Evolutionary conservation across 345 rosid genomes (phyloP), one percentile per base, ranked within the genome.

Genomic region (Dipteronia sinensis): DNA sequence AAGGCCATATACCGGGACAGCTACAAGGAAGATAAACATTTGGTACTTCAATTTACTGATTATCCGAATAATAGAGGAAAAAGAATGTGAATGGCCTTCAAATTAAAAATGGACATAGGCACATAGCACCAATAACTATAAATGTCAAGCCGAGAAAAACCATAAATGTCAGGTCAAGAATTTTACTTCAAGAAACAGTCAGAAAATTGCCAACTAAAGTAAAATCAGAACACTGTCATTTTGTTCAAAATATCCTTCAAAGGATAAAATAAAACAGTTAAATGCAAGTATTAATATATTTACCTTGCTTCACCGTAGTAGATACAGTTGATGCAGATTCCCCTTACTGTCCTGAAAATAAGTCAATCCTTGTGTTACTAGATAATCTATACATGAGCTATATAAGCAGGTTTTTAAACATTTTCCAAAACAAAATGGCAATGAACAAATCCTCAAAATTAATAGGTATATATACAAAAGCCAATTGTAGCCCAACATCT

Each of bases 301-400:
- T 89, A 95, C 99, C 98, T 91, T 84, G 96, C 87, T 89, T 92
- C 70, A 95, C 92, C 74, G 70, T 81, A 59, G 77, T 79, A 78
- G 98, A 92, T 77, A 87, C 75, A 22, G 83, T 72, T 70, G 98
- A 90, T 27, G 87, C 74, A 22, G 94, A 85, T 85, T 91, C 90
- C 62, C 99, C 99, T 83, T 92, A 97, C 76, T 90, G 89, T 58
- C 99, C 99, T 95, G 96, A 72, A 89, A 76, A 64, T 34, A 62
- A 77, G 55, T 61, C 77, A 64, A 75, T 22, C 19, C 46, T 34
- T 13, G 51, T 38, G 29, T 77, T 62, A 83, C 49, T 58, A 68
- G 17, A 71, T 51, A 20, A 81, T 66, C 62, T 27, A 67, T 3
- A 9, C 38, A 20, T 63, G 62, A 72, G 46, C 20, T 11, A 15